Evolutionary conservation across 202 grass and related monocot species (phyloP).

Genomic region (Bolboschoenoplectus hybrid): DNA sequence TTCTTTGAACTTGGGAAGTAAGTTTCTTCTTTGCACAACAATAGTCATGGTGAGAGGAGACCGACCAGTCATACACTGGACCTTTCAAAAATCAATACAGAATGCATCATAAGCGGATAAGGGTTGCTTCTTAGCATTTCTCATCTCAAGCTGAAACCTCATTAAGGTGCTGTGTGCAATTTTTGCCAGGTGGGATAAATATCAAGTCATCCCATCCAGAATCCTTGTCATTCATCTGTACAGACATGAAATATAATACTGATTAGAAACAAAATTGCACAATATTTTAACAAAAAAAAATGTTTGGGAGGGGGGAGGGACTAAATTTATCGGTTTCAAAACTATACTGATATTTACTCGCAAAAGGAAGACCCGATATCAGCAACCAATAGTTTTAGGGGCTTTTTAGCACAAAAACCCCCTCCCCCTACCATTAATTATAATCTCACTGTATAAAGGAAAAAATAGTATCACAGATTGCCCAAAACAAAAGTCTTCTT

Average conservation of each 20-base stretch:
- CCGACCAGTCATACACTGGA: neutral
- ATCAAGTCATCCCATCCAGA: constrained; percentile 99
- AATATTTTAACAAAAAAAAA: neutral
- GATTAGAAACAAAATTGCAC: neutral
- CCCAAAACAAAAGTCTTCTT: neutral
- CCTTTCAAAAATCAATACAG: neutral
- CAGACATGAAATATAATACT: constrained; percentile 12
- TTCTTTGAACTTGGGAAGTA: constrained; percentile 16
- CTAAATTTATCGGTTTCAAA: neutral
- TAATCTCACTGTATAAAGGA: neutral
- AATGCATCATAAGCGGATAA: neutral
- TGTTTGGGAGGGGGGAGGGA: neutral
- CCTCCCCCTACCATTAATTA: neutral
- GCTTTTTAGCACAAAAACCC: neutral
- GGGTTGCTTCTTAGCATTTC: neutral
- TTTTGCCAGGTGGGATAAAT: constrained; percentile 93
- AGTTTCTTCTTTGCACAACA: neutral
- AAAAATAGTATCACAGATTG: neutral
- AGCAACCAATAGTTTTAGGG: neutral
- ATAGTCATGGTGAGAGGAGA: neutral
- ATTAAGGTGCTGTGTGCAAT: constrained; percentile 72
- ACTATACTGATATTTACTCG: neutral
- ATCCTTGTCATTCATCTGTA: constrained; percentile 87
- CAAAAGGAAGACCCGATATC: neutral
- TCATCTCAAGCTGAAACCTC: constrained; percentile 74